A percentile compares a stretch with the other conserved stretches of the same genome.
Conservation (phyloP, 345 rosid species). For the Clausena lansium region DNA sequence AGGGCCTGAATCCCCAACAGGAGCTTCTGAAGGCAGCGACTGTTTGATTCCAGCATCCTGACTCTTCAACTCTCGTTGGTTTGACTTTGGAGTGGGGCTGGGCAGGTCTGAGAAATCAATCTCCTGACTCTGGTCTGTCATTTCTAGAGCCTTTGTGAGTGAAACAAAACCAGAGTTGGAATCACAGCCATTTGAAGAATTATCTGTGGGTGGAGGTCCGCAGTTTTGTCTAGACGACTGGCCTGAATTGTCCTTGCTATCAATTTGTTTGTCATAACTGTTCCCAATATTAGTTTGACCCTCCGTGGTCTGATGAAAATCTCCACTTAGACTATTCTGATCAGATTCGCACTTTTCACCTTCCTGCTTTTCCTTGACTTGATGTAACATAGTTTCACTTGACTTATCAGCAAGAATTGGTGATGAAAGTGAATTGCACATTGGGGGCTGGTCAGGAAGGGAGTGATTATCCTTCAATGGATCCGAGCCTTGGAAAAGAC, state of each 20-base stretch:
- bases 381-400: conserved; percentile 23
- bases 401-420: conserved; percentile 35
- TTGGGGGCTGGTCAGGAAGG: conserved; percentile 36
- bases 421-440: conserved; percentile 32
- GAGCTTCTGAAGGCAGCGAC: conserved; percentile 43
- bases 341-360: conserved; percentile 34
- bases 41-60: conserved; percentile 47
- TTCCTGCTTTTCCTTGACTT: conserved; percentile 27
- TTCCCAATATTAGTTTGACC: conserved; percentile 19
- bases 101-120: conserved; percentile 49
- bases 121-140: conserved; percentile 40
- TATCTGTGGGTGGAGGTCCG: conserved; percentile 27
- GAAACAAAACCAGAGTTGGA: conserved; percentile 36
- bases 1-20: conserved; percentile 60
- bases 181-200: conserved; percentile 33
- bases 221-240: conserved; percentile 45
- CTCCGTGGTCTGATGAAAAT: conserved; percentile 20
- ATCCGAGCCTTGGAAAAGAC: conserved; percentile 28
- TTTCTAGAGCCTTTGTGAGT: conserved; percentile 39
- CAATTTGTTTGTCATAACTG: conserved; percentile 31
- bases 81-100: conserved; percentile 46
- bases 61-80: conserved; percentile 41
- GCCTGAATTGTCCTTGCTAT: conserved; percentile 38
- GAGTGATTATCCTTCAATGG: conserved; percentile 28
- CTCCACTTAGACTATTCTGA: conserved; percentile 19